These are phyloP conservation scores for Seminavis robusta DNA, from an alignment of 108 stramenopile species.

Conservation along the genomic window DNA sequence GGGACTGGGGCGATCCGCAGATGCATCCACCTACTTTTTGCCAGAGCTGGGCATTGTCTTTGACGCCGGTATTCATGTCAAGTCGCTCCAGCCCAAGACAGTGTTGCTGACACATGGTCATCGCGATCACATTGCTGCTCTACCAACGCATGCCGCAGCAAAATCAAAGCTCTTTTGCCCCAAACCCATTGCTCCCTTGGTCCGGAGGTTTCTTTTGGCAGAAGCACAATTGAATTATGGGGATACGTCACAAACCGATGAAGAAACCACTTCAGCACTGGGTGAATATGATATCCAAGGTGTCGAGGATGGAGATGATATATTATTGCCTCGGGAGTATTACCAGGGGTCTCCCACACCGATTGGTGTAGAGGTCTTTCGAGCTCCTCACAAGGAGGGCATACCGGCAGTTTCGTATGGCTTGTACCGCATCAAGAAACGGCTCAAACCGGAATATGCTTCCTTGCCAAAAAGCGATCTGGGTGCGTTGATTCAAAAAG, in stretches of 20 bases:
- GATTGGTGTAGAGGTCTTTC: constrained; percentile 40
- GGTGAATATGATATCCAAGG: constrained; percentile 34
- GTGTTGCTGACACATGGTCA: constrained; percentile 59
- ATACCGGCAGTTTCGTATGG: constrained; percentile 54
- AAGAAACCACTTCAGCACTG: constrained; percentile 35
- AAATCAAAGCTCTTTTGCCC: constrained; percentile 29
- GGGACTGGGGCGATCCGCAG: constrained; percentile 39
- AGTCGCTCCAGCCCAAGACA: constrained; percentile 36
- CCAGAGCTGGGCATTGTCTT: constrained; percentile 53
- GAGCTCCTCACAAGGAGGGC: constrained; percentile 46
- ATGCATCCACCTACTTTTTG: constrained; percentile 51
- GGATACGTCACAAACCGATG: constrained; percentile 37
- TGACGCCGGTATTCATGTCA: constrained; percentile 49
- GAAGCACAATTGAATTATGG: constrained; percentile 63
- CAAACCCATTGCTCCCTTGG: constrained; percentile 23
- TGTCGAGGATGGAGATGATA: constrained; percentile 32
- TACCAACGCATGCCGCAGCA: constrained; percentile 35
- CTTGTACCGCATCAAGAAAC: constrained; percentile 36
- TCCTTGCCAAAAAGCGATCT: constrained; percentile 36
- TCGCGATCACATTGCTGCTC: constrained; percentile 55
- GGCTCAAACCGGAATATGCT: constrained; percentile 36
- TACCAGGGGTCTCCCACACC: constrained; percentile 45
- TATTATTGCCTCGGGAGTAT: constrained; percentile 35
- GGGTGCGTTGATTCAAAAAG: constrained; percentile 31
- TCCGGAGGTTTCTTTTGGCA: constrained; percentile 36